phyloP scores from a whole-genome alignment of 129 eudicot species.

The Apium graveolens region DNA sequence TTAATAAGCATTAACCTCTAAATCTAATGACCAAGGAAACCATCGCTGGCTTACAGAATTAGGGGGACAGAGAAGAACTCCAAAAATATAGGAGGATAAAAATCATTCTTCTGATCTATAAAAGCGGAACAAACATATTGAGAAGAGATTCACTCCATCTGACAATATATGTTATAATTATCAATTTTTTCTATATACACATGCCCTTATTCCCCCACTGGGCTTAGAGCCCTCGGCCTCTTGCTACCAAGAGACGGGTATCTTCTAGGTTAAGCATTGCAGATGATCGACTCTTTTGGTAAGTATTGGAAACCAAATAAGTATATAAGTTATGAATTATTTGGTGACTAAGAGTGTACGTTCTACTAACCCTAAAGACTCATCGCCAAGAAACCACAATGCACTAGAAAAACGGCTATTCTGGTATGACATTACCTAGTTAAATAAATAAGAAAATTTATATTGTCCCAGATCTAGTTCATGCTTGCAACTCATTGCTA shows the following conservation, averaged over 20 bases:
- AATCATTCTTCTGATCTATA: background rate
- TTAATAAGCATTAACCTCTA: background rate
- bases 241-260: background rate
- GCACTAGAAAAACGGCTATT: background rate
- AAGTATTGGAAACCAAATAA: background rate
- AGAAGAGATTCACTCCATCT: background rate
- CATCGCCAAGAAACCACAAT: background rate
- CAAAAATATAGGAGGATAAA: background rate
- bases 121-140: background rate
- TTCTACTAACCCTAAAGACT: background rate
- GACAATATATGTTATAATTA: background rate
- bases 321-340: too few species aligned
- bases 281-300: background rate
- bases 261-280: background rate
- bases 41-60: background rate
- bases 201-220: background rate
- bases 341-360: background rate
- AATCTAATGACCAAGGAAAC: background rate
- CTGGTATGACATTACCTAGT: too few species aligned
- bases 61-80: background rate
- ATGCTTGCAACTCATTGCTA: background rate
- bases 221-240: background rate
- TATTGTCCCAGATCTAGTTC: background rate
- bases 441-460: background rate
- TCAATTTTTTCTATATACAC: background rate